A percentile compares a stretch with the other conserved stretches of the same genome.
phyloP scores from a whole-genome alignment of 257 asterid species.

The Mentha longifolia region DNA sequence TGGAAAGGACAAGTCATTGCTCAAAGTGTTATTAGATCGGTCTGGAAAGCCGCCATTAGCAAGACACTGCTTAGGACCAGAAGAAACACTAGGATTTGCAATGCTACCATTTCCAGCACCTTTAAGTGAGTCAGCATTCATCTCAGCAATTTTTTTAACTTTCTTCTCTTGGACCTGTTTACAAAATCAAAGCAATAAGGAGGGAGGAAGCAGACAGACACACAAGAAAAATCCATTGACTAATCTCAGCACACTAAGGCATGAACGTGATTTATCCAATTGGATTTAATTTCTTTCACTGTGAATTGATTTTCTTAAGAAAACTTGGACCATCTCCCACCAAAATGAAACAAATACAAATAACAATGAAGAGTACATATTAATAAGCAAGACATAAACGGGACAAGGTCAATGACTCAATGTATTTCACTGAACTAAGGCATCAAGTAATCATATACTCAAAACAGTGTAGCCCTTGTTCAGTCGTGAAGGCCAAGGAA shows the following conservation, averaged over 20 bases:
- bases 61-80: constrained; percentile 57
- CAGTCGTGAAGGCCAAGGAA: constrained; percentile 20
- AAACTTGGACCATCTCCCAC: too few species aligned
- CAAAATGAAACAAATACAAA: constrained; percentile 16
- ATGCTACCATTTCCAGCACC: constrained; percentile 63
- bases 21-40: constrained; percentile 55
- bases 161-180: constrained; percentile 98
- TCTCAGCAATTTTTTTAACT: constrained; percentile 83
- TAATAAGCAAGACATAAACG: background rate
- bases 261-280: constrained; percentile 4
- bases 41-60: constrained; percentile 71
- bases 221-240: background rate
- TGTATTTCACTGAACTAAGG: background rate
- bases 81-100: constrained; percentile 70
- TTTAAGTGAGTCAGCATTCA: constrained; percentile 76
- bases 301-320: too few species aligned
- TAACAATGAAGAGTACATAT: constrained; percentile 17
- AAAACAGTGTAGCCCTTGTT: constrained; percentile 10
- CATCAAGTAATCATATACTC: constrained; percentile 25
- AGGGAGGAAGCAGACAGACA: background rate
- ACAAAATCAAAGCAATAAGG: constrained; percentile 22
- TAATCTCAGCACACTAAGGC: constrained; percentile 4
- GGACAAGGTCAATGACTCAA: too few species aligned
- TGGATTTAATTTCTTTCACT: constrained; percentile 5
- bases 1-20: constrained; percentile 68